phyloP scores from a whole-genome alignment of 2,329 filamentous ascomycete genomes.

The Nemania sp. region DNA sequence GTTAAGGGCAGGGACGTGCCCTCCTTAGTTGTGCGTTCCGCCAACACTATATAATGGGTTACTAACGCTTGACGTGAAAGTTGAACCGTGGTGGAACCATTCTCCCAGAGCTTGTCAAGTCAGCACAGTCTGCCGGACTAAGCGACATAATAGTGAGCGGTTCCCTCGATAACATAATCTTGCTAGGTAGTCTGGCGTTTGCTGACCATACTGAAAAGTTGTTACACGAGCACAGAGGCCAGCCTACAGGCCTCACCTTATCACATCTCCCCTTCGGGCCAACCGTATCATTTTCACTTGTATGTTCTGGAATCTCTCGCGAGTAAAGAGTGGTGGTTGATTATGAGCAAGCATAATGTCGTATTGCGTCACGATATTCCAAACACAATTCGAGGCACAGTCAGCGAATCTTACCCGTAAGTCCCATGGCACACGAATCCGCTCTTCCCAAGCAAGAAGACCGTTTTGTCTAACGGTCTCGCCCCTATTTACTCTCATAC shows the following conservation, averaged over 20 bases:
- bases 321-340: conserved; percentile 1
- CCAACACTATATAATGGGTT: not conserved
- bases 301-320: conserved; percentile 39
- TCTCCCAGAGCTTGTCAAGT: conserved; percentile 80
- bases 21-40: not conserved
- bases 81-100: conserved; percentile 92
- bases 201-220: conserved; percentile 46
- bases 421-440: not conserved
- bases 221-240: conserved; percentile 74
- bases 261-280: conserved; percentile 80
- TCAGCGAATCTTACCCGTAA: conserved; percentile 76
- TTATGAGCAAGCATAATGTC: conserved; percentile 69
- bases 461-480: not conserved
- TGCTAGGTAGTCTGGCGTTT: not conserved
- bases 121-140: conserved; percentile 78
- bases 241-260: conserved; percentile 82
- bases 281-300: conserved; percentile 80
- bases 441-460: not conserved
- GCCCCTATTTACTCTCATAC: not conserved
- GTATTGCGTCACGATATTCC: conserved; percentile 92
- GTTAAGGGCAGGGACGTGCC: not conserved
- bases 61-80: not conserved
- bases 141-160: conserved; percentile 69
- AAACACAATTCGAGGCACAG: conserved; percentile 73
- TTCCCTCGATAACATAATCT: not conserved